Evolutionary conservation across 768 basidiomycete species (phyloP), one percentile per base, ranked within the genome.

Genomic region (Rhodocollybia butyracea): DNA sequence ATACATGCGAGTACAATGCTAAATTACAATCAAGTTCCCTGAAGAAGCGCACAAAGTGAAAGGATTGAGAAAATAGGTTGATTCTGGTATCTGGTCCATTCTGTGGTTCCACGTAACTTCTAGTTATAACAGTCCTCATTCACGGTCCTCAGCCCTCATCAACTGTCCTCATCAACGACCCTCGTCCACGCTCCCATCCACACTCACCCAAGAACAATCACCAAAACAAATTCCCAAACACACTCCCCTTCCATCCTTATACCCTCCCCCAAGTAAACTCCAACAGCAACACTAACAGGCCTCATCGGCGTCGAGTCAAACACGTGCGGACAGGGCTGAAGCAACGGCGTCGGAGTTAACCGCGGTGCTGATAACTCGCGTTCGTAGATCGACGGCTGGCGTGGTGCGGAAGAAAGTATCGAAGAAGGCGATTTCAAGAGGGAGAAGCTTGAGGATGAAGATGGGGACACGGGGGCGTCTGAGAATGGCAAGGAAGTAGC

Each of bases 281-380:
- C 60, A 78, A 78, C 21, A 81, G 79, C 83, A 29, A 75, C 73
- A 60, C 78, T 82, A 39, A 83, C 82, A 4, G 82, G 81, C 12
- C 78, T 65, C 76, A 84, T 78, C 22, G 79, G 77, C 29, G 77
- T 73, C 19, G 77, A 82, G 65, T 92, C 90, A 60, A 80, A 90
- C 1, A 89, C 85, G 67, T 92, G 89, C 8, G 89, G 88, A 56
- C 83, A 86, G 2, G 90, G 89, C 65, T 91, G 88, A 6, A 77
- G 74, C n/a, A 91, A 74, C 1, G 81, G 80, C 22, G 67, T 70
- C 13, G 73, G 70, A 30, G 57, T 72, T 47, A 78, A 64, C 22
- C 77, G 76, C 22, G 84, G 78, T 51, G 76, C 78, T 57, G 81
- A 79, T 48, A 91, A 73, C 57, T 91, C 86, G 43, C 84, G 82